A percentile compares a stretch with the other conserved stretches of the same genome.
phyloP scores from a whole-genome alignment of 2,329 filamentous ascomycete species.

The Alternaria rosae region DNA sequence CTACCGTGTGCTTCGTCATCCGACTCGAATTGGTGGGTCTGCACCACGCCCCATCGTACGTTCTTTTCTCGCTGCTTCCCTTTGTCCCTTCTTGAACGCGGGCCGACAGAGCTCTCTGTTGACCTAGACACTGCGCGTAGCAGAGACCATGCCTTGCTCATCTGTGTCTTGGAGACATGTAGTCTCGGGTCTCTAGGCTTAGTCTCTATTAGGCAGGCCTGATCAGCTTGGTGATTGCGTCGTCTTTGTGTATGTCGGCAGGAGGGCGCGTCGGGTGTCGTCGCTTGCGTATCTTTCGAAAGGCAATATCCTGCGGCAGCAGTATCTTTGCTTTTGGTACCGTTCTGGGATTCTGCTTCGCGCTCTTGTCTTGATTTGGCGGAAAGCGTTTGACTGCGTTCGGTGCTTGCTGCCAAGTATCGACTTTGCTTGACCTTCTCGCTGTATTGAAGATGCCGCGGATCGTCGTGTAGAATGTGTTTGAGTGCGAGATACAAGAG shows the following conservation, averaged over 20 bases:
- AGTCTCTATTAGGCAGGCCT: not conserved
- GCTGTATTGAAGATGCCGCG: constrained; percentile 11
- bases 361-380: not conserved
- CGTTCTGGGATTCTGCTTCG: not conserved
- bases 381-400: not conserved
- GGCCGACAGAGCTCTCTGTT: not conserved
- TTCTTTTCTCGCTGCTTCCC: constrained; percentile 3
- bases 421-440: not conserved
- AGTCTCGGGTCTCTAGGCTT: not conserved
- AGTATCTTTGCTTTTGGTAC: not conserved
- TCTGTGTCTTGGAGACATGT: constrained; percentile 8
- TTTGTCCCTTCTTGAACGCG: not conserved
- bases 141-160: constrained; percentile 24
- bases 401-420: not conserved
- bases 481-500: constrained; percentile 16
- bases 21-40: constrained; percentile 2
- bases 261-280: not conserved
- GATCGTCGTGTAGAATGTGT: constrained; percentile 15
- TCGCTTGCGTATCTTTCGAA: not conserved
- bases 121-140: constrained; percentile 15
- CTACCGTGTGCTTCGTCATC: not conserved
- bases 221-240: not conserved
- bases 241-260: not conserved
- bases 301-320: not conserved
- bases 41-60: constrained; percentile 11